Conservation (phyloP, 2,329 filamentous ascomycete species). For the Orbilia blumenaviensis region DNA sequence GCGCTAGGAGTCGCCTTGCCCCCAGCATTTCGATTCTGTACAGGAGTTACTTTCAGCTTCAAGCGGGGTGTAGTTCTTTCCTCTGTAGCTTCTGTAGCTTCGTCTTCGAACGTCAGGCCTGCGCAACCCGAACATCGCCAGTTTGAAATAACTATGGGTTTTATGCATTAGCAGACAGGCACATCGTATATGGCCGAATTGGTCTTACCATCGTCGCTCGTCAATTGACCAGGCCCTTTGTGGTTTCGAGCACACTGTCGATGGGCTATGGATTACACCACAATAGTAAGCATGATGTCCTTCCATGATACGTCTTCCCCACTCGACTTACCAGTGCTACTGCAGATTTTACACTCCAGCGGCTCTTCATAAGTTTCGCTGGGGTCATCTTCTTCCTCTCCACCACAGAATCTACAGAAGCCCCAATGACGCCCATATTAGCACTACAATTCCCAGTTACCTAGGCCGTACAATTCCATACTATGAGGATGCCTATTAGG, state of each 20-base stretch:
- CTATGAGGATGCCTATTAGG: too few species aligned
- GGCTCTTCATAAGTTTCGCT: slow-evolving; percentile 82
- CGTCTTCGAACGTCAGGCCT: slow-evolving; percentile 18
- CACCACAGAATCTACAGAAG: slow-evolving; percentile 75
- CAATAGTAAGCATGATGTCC: background rate
- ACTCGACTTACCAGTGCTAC: slow-evolving; percentile 68
- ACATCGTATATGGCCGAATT: background rate
- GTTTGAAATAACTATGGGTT: slow-evolving; percentile 64
- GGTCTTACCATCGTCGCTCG: slow-evolving; percentile 58
- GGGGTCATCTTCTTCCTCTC: slow-evolving; percentile 83
- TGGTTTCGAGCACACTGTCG: slow-evolving; percentile 84
- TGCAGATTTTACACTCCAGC: slow-evolving; percentile 78
- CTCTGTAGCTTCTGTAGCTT: slow-evolving; percentile 25
- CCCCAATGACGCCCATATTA: background rate
- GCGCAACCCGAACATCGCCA: slow-evolving; percentile 71
- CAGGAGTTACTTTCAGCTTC: slow-evolving; percentile 27
- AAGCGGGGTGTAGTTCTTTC: slow-evolving; percentile 41
- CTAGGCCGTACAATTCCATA: background rate
- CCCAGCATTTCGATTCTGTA: slow-evolving; percentile 9
- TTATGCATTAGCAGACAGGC: slow-evolving; percentile 4
- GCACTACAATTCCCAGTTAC: background rate
- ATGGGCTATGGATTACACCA: slow-evolving; percentile 74
- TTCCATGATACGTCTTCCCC: background rate
- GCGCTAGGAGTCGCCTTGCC: background rate
- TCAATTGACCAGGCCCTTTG: slow-evolving; percentile 68